These are phyloP conservation scores for Diaporthe australafricana DNA, from an alignment of 2,329 filamentous ascomycete species.

Conservation along the genomic window DNA sequence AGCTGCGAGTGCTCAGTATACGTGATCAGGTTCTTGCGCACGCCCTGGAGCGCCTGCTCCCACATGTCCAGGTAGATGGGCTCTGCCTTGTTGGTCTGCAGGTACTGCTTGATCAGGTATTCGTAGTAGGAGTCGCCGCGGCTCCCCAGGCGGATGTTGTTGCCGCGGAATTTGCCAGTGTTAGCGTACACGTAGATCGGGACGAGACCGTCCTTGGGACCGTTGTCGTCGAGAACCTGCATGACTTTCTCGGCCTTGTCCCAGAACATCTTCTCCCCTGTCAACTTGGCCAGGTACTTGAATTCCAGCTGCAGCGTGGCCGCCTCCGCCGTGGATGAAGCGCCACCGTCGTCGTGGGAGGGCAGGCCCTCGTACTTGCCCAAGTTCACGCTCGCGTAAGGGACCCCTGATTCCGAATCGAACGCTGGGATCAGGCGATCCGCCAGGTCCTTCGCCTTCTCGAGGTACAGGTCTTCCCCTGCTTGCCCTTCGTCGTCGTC, in stretches of 20 bases:
- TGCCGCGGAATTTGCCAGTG: conserved; percentile 81
- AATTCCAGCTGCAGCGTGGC: conserved; percentile 94
- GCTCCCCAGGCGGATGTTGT: conserved; percentile 91
- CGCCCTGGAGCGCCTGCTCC: conserved; percentile 84
- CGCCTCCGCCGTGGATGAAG: conserved; percentile 93
- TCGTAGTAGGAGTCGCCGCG: conserved; percentile 98
- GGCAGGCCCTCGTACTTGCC: conserved; percentile 79
- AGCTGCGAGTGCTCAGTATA: conserved; percentile 85
- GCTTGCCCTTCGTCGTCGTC: conserved; percentile 78
- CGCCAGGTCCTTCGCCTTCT: conserved; percentile 94
- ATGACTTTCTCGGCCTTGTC: conserved; percentile 92
- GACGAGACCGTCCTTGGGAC: conserved; percentile 82
- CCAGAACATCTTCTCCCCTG: conserved; percentile 94
- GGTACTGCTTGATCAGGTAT: conserved; percentile 98
- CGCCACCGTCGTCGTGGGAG: conserved; percentile 86
- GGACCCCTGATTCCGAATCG: conserved; percentile 86
- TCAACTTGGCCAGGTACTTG: conserved; percentile 96
- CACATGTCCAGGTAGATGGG: conserved; percentile 91
- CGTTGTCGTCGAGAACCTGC: conserved; percentile 87
- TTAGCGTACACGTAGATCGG: conserved; percentile 91
- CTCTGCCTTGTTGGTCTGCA: conserved; percentile 91
- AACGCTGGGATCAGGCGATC: conserved; percentile 90
- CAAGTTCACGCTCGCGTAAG: conserved; percentile 91
- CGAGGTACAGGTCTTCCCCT: conserved; percentile 92
- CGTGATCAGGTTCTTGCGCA: conserved; percentile 91